A percentile compares a stretch with the other conserved stretches of the same genome.
Conservation (phyloP, 805 yeast species). For the Ogataea henricii region DNA sequence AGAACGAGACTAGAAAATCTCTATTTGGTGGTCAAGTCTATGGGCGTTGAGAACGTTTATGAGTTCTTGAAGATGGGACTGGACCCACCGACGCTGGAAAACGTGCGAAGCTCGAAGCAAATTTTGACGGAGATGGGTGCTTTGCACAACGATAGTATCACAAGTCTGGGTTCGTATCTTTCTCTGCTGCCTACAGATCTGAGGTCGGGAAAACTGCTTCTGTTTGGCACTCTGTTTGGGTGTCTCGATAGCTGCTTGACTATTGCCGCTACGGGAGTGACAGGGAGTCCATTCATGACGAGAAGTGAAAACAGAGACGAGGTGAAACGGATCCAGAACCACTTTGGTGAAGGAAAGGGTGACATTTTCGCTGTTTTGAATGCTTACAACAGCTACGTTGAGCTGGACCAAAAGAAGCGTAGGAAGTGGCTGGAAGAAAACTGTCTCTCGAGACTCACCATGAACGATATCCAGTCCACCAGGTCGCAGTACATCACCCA, state of each 20-base stretch:
- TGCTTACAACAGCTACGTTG: slow-evolving; percentile 57
- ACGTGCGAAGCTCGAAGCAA: slow-evolving; percentile 52
- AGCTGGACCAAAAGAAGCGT: slow-evolving; percentile 32
- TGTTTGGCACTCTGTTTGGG: slow-evolving; percentile 81
- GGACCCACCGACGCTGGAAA: slow-evolving; percentile 69
- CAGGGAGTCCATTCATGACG: slow-evolving; percentile 72
- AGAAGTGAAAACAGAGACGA: slow-evolving; percentile 64
- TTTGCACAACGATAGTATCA: slow-evolving; percentile 50
- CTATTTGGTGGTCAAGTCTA: slow-evolving; percentile 80
- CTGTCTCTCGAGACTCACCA: slow-evolving; percentile 58
- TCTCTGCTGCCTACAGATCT: slow-evolving; percentile 86
- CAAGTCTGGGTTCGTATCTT: slow-evolving; percentile 78
- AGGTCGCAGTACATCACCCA: slow-evolving; percentile 67
- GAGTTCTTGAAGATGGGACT: slow-evolving; percentile 72
- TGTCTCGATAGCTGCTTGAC: slow-evolving; percentile 77
- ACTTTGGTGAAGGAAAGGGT: slow-evolving; percentile 58
- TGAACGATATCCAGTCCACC: slow-evolving; percentile 73
- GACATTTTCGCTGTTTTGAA: slow-evolving; percentile 70
- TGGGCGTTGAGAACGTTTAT: slow-evolving; percentile 77
- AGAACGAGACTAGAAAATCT: slow-evolving; percentile 82
- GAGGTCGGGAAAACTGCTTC: slow-evolving; percentile 77
- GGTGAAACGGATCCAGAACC: slow-evolving; percentile 48
- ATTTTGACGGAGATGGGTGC: slow-evolving; percentile 75
- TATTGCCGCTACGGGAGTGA: slow-evolving; percentile 72
- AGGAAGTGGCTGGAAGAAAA: slow-evolving; percentile 56